phyloP scores from a whole-genome alignment of 495 filamentous ascomycete species.

The Mytilinidion resinicola region DNA sequence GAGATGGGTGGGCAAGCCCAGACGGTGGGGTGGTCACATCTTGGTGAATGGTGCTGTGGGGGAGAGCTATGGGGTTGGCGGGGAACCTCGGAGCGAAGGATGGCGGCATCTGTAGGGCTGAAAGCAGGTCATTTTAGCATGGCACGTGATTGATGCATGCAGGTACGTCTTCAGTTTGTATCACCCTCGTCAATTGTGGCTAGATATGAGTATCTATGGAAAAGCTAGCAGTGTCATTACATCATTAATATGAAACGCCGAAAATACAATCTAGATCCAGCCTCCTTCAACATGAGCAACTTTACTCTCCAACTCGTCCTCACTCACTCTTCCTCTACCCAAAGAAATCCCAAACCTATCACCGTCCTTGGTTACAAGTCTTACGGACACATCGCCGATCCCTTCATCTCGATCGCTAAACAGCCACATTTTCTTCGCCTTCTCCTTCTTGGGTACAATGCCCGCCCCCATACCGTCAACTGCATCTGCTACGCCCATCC shows the following conservation, averaged over 20 bases:
- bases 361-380: not conserved
- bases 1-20: not conserved
- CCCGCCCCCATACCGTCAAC: slow-evolving; percentile 1
- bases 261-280: not conserved
- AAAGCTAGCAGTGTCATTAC: too few relatives aligned
- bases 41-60: not conserved
- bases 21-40: not conserved
- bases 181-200: too few relatives aligned
- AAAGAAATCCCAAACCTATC: not conserved
- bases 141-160: too few relatives aligned
- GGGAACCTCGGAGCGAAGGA: too few relatives aligned
- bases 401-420: not conserved
- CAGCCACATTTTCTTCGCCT: not conserved
- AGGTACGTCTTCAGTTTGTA: too few relatives aligned
- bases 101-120: too few relatives aligned
- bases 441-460: not conserved
- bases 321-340: not conserved
- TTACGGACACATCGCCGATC: not conserved
- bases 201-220: too few relatives aligned
- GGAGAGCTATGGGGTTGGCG: not conserved
- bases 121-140: too few relatives aligned
- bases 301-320: not conserved
- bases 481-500: slow-evolving; percentile 9
- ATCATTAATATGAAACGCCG: too few relatives aligned
- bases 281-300: not conserved